Evolutionary conservation across 768 basidiomycete genomes (phyloP).

Genomic region (Naganishia vishniacii): DNA sequence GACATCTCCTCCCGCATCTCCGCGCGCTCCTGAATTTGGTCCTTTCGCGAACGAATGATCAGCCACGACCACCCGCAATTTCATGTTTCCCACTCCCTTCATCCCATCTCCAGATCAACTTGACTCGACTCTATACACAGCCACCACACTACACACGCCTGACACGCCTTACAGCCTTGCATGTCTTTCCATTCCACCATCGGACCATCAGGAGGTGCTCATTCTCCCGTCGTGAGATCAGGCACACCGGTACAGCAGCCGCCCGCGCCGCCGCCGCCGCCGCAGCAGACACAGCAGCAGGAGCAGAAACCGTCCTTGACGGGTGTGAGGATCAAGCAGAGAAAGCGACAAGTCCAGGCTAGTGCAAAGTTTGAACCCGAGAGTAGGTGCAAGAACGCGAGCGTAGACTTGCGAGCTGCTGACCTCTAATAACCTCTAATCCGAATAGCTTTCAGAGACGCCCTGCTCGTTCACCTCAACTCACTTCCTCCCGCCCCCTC

Average conservation of each 20-base stretch:
- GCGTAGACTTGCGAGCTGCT: not conserved
- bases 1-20: not conserved
- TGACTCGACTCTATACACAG: too few relatives aligned
- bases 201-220: constrained; percentile 19
- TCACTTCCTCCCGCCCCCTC: constrained; percentile 41
- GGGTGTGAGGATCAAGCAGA: constrained; percentile 48
- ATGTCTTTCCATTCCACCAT: constrained; percentile 20
- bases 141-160: not conserved
- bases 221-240: constrained; percentile 20
- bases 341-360: constrained; percentile 46
- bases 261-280: not conserved
- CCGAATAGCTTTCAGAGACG: constrained; percentile 43
- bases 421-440: not conserved
- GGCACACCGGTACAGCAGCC: constrained; percentile 15
- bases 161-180: constrained; percentile 3
- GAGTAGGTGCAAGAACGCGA: constrained; percentile 32
- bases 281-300: constrained; percentile 16
- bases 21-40: not conserved
- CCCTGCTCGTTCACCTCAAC: constrained; percentile 43
- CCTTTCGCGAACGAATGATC: not conserved
- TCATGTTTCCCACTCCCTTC: not conserved
- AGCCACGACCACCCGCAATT: not conserved
- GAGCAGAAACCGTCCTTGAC: constrained; percentile 19
- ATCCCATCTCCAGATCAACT: not conserved
- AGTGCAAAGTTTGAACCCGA: constrained; percentile 48